Conservation (phyloP, 179 eudicot genomes). For the Spinacia oleracea region DNA sequence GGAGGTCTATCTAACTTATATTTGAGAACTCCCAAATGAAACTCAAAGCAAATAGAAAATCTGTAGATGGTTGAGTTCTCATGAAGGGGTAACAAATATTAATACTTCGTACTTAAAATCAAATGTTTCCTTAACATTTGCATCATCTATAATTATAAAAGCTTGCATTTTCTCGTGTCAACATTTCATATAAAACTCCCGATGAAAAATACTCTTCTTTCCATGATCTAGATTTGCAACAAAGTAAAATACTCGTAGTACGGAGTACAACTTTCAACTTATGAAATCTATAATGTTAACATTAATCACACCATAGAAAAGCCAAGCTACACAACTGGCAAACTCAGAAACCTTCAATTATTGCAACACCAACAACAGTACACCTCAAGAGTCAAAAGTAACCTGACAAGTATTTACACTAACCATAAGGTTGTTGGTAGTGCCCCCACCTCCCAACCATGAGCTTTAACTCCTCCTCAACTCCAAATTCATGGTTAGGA, state of each 20-base stretch:
- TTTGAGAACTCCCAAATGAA: not conserved
- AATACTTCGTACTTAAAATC: not conserved
- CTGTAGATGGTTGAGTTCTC: not conserved
- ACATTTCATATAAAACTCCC: too few relatives aligned
- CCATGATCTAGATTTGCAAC: not conserved
- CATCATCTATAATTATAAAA: not conserved
- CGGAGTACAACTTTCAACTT: not conserved
- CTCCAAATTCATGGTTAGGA: not conserved
- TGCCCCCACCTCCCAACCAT: not conserved
- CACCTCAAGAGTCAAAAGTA: not conserved
- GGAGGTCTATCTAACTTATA: too few relatives aligned
- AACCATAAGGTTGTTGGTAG: not conserved
- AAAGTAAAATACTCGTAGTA: too few relatives aligned
- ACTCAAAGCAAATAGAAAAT: not conserved
- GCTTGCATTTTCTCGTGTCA: not conserved
- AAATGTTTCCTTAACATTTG: not conserved
- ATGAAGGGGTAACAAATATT: not conserved
- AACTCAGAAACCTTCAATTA: not conserved
- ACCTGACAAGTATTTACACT: not conserved
- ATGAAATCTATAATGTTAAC: not conserved
- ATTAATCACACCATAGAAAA: not conserved
- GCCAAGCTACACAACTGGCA: not conserved
- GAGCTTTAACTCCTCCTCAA: not conserved
- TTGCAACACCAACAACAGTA: not conserved
- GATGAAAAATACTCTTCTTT: not conserved